Evolutionary conservation across 2,329 filamentous ascomycete species (phyloP), one percentile per base, ranked within the genome.

Genomic region (Clarireedia homoeocarpa): DNA sequence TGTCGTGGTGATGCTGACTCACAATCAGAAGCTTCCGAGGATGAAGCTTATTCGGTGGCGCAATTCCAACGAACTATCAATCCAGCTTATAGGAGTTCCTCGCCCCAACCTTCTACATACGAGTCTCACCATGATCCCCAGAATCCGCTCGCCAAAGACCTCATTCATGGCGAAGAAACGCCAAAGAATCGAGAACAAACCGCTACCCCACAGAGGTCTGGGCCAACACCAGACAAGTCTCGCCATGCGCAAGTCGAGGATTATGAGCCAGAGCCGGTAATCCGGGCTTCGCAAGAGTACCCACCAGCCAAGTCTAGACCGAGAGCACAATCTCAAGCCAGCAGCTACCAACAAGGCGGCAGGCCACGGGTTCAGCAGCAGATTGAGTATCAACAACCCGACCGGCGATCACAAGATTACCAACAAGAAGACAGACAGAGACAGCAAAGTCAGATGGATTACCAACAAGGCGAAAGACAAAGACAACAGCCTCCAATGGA

Each of bases 1-100:
- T 95, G 90, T 70, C 86, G 94, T 10, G 94, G 92, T 15, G 91
- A 96, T 69, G 73, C 86, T 47, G 94, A 99, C 64, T 84, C 82
- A 39, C 83, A 84, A 63, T 96, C 92, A 1, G 89, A 94, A 60
- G 77, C 81, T 10, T 92, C 89, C 0, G 91, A 95, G 23, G 91
- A 96, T 61, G 90, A 91, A 4, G 84, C 81, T 64, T 99, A 96
- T 69, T 95, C 91, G 0, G 90, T 99, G 12, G 95, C 95, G 4
- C 92, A 99, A 68, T 99, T 97, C 66, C 90, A 91, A 58, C 82
- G 94, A 58, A 91, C 88, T 54, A 96, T 96, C 73, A 99, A 99
- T 67, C 92, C 95, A 17, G 89, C 91, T 0, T 97, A 95, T 76
- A 83, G 95, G 59, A 91, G 87, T n/a, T 95, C 94, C 0, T 99